Conservation (phyloP, 257 asterid species). For the Verbena officinalis region DNA sequence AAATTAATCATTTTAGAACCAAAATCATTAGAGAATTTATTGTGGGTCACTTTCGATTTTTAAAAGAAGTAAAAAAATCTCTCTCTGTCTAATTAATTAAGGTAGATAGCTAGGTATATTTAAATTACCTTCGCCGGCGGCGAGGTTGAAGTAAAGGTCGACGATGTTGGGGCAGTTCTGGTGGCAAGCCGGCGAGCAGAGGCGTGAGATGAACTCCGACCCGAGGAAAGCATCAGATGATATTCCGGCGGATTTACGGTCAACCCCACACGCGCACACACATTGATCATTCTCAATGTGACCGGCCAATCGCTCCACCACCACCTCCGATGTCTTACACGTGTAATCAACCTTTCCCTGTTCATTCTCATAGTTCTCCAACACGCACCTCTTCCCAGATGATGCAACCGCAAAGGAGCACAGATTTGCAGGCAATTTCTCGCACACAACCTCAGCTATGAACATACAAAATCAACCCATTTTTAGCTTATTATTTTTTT, state of each 20-base stretch:
- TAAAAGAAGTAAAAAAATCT: too few relatives aligned
- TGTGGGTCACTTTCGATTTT: too few relatives aligned
- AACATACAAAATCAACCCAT: neutral
- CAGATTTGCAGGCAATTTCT: constrained; percentile 48
- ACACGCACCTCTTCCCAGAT: constrained; percentile 70
- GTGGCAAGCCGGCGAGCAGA: constrained; percentile 71
- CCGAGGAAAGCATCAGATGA: constrained; percentile 74
- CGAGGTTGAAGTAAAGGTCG: constrained; percentile 75
- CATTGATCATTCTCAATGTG: constrained; percentile 66
- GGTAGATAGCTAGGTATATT: too few relatives aligned
- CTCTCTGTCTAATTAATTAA: too few relatives aligned
- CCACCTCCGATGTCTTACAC: constrained; percentile 70
- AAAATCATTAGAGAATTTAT: too few relatives aligned
- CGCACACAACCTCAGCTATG: constrained; percentile 68
- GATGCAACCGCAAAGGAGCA: constrained; percentile 67
- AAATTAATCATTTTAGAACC: too few relatives aligned
- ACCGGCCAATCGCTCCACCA: constrained; percentile 51
- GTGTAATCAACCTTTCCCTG: constrained; percentile 38
- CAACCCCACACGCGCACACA: constrained; percentile 63
- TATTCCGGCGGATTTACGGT: constrained; percentile 63
- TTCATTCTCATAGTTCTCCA: constrained; percentile 49
- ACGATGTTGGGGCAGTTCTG: constrained; percentile 65
- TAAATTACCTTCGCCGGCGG: constrained; percentile 74
- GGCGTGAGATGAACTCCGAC: constrained; percentile 50
- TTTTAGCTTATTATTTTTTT: too few relatives aligned